These are phyloP conservation scores for Capsella rubella DNA, from an alignment of 441 rosid species.

Conservation along the genomic window DNA sequence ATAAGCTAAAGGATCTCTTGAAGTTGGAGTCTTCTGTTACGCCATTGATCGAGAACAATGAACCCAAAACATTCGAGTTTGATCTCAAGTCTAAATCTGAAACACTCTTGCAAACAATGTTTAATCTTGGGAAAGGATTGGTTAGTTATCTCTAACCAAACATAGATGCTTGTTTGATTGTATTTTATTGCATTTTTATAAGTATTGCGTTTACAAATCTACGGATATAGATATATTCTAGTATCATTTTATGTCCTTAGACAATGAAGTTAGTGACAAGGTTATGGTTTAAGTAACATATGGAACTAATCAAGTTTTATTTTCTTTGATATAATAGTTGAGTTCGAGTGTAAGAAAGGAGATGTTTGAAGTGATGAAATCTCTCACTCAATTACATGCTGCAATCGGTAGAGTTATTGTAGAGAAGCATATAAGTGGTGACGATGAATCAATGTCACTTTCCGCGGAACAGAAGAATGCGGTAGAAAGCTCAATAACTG, in stretches of 20 bases:
- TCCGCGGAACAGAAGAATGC: conserved; percentile 35
- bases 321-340: conserved; percentile 27
- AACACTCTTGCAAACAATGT: conserved; percentile 34
- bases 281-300: neutral
- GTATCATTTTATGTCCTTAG: neutral
- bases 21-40: conserved; percentile 40
- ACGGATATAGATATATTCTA: neutral
- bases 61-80: conserved; percentile 21
- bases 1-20: conserved; percentile 37
- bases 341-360: conserved; percentile 43
- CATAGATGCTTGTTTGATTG: neutral
- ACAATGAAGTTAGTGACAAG: neutral
- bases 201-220: neutral
- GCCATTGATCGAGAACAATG: conserved; percentile 24
- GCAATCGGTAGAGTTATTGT: conserved; percentile 24
- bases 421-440: conserved; percentile 34
- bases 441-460: conserved; percentile 33
- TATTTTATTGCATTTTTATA: no score
- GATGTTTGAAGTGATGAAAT: conserved; percentile 33
- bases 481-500: conserved; percentile 21
- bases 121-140: conserved; percentile 36
- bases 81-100: conserved; percentile 35
- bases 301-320: conserved; percentile 16
- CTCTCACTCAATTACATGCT: conserved; percentile 37
- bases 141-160: conserved; percentile 18